Evolutionary conservation across 1,284 basidiomycete genomes (phyloP).

Genomic region (Pisolithus thermaeus): DNA sequence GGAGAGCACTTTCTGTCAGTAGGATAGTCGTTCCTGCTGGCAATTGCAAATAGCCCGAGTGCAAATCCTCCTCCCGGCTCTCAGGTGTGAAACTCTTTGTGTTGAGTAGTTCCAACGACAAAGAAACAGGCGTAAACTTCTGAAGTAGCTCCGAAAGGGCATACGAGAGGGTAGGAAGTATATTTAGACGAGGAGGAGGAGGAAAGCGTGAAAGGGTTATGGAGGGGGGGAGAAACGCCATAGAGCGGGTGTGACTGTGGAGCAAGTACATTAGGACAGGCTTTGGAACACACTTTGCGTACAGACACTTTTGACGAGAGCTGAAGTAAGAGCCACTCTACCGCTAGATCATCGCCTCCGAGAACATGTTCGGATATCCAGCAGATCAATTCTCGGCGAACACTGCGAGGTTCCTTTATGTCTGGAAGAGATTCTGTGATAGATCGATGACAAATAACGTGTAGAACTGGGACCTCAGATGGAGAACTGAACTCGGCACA

Average conservation of each 20-base stretch:
- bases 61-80: constrained; percentile 68
- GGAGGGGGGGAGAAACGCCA: constrained; percentile 63
- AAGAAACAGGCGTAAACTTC: constrained; percentile 41
- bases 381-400: constrained; percentile 50
- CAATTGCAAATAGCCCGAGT: constrained; percentile 72
- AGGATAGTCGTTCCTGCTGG: constrained; percentile 58
- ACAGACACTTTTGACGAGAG: constrained; percentile 65
- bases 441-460: constrained; percentile 55
- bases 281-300: neutral
- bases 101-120: constrained; percentile 61
- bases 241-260: constrained; percentile 60
- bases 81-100: constrained; percentile 54
- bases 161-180: constrained; percentile 42
- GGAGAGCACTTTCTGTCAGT: constrained; percentile 62
- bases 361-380: constrained; percentile 70
- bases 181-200: constrained; percentile 29
- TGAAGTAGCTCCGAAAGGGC: constrained; percentile 56
- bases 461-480: constrained; percentile 54
- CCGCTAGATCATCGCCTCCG: constrained; percentile 62
- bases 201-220: constrained; percentile 62
- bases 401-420: constrained; percentile 5
- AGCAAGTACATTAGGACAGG: constrained; percentile 4
- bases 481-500: constrained; percentile 33
- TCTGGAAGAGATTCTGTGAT: constrained; percentile 4
- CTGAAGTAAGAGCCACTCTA: constrained; percentile 72